Percentiles rank a stretch among this genome's conserved stretches.
phyloP scores from a whole-genome alignment of 805 yeast species.

The Candida maesae region DNA sequence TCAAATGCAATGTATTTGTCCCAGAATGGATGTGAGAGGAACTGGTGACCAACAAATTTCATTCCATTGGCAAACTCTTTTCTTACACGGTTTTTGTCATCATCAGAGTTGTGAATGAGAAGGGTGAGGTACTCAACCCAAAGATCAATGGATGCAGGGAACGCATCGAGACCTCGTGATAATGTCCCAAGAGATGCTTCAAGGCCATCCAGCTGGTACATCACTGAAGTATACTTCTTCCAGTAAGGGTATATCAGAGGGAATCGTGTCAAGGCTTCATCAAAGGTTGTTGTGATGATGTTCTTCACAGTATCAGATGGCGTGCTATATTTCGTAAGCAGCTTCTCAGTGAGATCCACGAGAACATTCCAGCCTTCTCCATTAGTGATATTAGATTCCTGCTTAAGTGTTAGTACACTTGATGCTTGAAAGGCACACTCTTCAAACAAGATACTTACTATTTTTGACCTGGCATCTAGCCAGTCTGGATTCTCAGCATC shows the following conservation, averaged over 20 bases:
- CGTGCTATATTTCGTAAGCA: slow-evolving; percentile 31
- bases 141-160: slow-evolving; percentile 58
- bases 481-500: slow-evolving; percentile 25
- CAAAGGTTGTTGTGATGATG: slow-evolving; percentile 34
- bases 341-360: slow-evolving; percentile 31
- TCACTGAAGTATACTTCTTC: slow-evolving; percentile 56
- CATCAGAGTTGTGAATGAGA: slow-evolving; percentile 38
- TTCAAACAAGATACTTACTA: slow-evolving; percentile 9
- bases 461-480: slow-evolving; percentile 22
- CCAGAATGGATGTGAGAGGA: slow-evolving; percentile 80
- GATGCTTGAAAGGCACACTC: too few relatives aligned
- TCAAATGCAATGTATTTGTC: slow-evolving; percentile 69
- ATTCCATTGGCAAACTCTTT: slow-evolving; percentile 47
- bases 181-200: slow-evolving; percentile 45
- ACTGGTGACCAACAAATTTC: slow-evolving; percentile 59
- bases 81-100: slow-evolving; percentile 33
- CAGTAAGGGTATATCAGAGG: slow-evolving; percentile 62
- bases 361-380: slow-evolving; percentile 39
- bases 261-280: slow-evolving; percentile 44
- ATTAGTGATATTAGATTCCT: slow-evolving; percentile 25
- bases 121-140: slow-evolving; percentile 68
- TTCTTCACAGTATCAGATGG: slow-evolving; percentile 31
- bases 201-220: slow-evolving; percentile 53
- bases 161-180: slow-evolving; percentile 40
- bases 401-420: slow-evolving; percentile 6